A percentile compares a stretch with the other conserved stretches of the same genome.
These are phyloP conservation scores for Gossypium davidsonii DNA, from an alignment of 441 rosid species.

Conservation along the genomic window DNA sequence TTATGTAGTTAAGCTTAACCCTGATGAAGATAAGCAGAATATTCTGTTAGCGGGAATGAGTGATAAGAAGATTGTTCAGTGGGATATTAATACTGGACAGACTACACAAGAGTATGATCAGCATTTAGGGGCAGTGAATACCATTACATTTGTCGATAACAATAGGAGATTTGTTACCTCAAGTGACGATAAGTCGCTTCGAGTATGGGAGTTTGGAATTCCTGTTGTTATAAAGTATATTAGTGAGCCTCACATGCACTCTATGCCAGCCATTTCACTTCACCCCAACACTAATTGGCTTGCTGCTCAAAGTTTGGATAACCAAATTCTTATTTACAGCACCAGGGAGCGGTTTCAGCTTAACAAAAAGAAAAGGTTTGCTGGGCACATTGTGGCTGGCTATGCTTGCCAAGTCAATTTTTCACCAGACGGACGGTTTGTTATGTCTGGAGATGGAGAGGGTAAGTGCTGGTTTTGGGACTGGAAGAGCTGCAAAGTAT, in stretches of 20 bases:
- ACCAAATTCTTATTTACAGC: conserved; percentile 90
- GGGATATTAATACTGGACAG: conserved; percentile 93
- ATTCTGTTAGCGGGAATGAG: conserved; percentile 96
- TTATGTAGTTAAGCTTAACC: conserved; percentile 89
- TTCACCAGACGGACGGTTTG: conserved; percentile 98
- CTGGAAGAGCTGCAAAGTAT: conserved; percentile 97
- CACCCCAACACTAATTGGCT: conserved; percentile 95
- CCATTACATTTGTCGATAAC: conserved; percentile 91
- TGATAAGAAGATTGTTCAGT: conserved; percentile 97
- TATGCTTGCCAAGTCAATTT: conserved; percentile 98
- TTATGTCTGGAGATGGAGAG: conserved; percentile 98
- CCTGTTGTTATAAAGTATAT: conserved; percentile 97
- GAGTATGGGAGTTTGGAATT: conserved; percentile 97
- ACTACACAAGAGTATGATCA: conserved; percentile 96
- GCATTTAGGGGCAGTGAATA: conserved; percentile 95
- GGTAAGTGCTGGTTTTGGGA: conserved; percentile 99
- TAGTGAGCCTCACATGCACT: conserved; percentile 99
- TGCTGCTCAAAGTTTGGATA: conserved; percentile 97
- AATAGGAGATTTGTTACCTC: conserved; percentile 96
- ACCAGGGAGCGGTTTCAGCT: conserved; percentile 94
- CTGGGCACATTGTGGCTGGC: conserved; percentile 87
- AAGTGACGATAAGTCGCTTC: conserved; percentile 98
- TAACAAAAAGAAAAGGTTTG: conserved; percentile 93
- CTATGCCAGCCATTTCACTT: conserved; percentile 89
- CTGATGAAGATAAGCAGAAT: conserved; percentile 93